Percentiles rank a stretch among this genome's conserved stretches.
Evolutionary conservation across 1,284 basidiomycete species (phyloP).

Genomic region (Ceratobasidium sp.): DNA sequence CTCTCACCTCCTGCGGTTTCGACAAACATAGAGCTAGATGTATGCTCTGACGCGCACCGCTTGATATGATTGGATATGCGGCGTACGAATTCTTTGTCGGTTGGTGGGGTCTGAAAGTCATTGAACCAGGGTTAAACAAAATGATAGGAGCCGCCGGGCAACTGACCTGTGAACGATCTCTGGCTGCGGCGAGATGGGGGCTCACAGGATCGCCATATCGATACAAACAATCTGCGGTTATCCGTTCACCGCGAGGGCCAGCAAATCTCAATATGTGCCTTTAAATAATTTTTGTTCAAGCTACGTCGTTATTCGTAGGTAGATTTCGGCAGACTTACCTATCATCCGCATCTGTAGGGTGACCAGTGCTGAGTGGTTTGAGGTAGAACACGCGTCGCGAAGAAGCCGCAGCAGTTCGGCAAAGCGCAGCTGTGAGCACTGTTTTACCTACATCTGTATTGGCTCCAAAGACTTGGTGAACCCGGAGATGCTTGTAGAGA

Average conservation of each 20-base stretch:
- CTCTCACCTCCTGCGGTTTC: conserved; percentile 91
- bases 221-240: conserved; percentile 81
- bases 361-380: conserved; percentile 92
- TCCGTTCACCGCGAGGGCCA: conserved; percentile 52
- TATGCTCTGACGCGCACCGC: conserved; percentile 39
- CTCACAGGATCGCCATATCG: conserved; percentile 91
- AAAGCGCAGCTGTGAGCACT: conserved; percentile 83
- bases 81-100: conserved; percentile 73
- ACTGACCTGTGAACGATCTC: conserved; percentile 59
- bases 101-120: conserved; percentile 61
- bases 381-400: conserved; percentile 72
- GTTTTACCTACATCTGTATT: conserved; percentile 96
- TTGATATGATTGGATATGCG: conserved; percentile 72
- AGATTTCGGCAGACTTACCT: conserved; percentile 61
- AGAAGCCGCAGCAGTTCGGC: conserved; percentile 71
- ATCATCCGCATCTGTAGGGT: conserved; percentile 82
- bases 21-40: conserved; percentile 72
- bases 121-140: conserved; percentile 74
- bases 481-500: conserved; percentile 80
- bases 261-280: conserved; percentile 79
- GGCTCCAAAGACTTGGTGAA: conserved; percentile 91
- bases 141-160: conserved; percentile 63
- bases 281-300: conserved; percentile 43
- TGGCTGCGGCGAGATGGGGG: conserved; percentile 86
- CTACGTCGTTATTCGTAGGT: not conserved